phyloP scores from a whole-genome alignment of 176 grass and related monocot genomes.

The Pontederia paniculata region DNA sequence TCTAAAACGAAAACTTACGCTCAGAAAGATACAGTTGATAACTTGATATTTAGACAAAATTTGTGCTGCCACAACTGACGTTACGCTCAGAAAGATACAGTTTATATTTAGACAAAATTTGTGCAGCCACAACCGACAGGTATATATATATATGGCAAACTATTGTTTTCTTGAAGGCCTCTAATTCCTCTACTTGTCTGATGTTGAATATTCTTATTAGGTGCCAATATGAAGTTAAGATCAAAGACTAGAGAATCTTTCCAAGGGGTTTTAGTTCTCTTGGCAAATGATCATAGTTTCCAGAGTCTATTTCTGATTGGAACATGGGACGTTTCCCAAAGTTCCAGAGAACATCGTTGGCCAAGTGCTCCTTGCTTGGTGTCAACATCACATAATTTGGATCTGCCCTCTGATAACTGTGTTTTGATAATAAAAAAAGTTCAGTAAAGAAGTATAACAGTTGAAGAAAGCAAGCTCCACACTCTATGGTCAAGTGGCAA shows the following conservation, averaged over 20 bases:
- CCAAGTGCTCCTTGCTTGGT: constrained; percentile 85
- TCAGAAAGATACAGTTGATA: too few relatives aligned
- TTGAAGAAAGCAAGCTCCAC: not conserved
- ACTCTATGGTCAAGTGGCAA: not conserved
- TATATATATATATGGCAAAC: too few relatives aligned
- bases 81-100: too few relatives aligned
- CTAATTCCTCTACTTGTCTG: too few relatives aligned
- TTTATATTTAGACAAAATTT: too few relatives aligned
- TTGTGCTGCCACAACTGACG: too few relatives aligned
- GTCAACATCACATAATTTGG: constrained; percentile 92
- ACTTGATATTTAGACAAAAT: too few relatives aligned
- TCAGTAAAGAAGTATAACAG: not conserved
- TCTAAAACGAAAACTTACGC: too few relatives aligned
- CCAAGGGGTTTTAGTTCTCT: constrained; percentile 62
- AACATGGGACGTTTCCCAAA: constrained; percentile 71
- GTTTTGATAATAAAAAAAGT: constrained; percentile 12
- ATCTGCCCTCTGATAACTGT: constrained; percentile 78
- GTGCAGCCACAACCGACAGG: too few relatives aligned
- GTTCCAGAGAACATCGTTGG: constrained; percentile 33
- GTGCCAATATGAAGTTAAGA: too few relatives aligned
- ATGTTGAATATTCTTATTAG: too few relatives aligned
- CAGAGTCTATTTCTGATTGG: constrained; percentile 55
- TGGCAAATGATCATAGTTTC: constrained; percentile 76
- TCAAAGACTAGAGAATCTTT: constrained; percentile 38
- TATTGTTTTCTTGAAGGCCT: too few relatives aligned